Evolutionary conservation across 257 asterid species (phyloP), one percentile per base, ranked within the genome.

Genomic region (Anisodus tanguticus): DNA sequence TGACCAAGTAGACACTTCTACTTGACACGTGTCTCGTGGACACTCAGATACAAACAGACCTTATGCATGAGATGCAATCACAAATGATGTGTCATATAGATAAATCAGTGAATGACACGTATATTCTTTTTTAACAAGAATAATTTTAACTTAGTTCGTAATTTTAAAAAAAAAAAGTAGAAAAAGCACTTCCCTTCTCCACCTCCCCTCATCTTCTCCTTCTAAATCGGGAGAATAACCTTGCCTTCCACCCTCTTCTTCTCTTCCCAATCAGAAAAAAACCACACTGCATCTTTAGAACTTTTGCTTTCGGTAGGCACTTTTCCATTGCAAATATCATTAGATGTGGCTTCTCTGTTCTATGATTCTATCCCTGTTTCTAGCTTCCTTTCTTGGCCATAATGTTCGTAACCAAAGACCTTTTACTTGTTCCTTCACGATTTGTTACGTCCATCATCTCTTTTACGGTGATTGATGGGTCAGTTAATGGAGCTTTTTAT

Each of bases 1-100:
- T 68, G 77, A 68, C 53, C 51, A 39, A 68, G 77, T 7, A 68
- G 47, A 2, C 26, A 68, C 77, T 68, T 68, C 53, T 68, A 39
- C 31, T 39, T 68, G 77, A 39, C 77, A 68, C 8, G 12, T 68
- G 12, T 68, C 76, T 67, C 43, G 10, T 13, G 76, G 76, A 37
- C 76, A 67, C 37, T 37, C 9, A 19, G 41, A 67, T 13, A 1
- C 22, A 3, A 67, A 39, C 13, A 16, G 9, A 39, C 77, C 76
- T 37, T 39, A 68, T 39, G 77, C 51, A 39, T 68, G 77, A 68
- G 13, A 68, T 68, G 53, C 51, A 39, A 39, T 68, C 77, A 39
- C 77, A 68, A 68, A 68, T 39, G 51, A 35, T 7, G 26, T 3
- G 53, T 69, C 77, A 39, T 39, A 69, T 39, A 69, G 15, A 69